phyloP scores from a whole-genome alignment of 371 early-diverging fungal genomes.

The Mortierella sp. region DNA sequence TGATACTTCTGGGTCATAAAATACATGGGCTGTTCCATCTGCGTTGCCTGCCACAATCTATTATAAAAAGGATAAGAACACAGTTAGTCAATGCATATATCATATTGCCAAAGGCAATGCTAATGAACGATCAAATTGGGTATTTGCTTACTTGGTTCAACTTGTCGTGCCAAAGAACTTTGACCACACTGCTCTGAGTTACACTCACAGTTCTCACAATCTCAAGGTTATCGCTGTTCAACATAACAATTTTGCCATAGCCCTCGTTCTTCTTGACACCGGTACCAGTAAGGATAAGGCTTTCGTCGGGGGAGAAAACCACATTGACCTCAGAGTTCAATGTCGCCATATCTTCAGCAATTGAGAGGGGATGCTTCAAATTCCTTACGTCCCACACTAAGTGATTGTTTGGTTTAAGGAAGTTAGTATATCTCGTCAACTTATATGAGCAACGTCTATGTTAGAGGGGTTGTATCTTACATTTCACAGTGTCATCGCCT shows the following conservation, averaged over 20 bases:
- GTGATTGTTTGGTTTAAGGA: background rate
- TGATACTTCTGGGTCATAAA: conserved; percentile 82
- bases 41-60: conserved; percentile 82
- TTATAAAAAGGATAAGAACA: background rate
- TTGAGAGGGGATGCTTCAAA: conserved; percentile 72
- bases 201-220: conserved; percentile 66
- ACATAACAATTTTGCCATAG: conserved; percentile 75
- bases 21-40: conserved; percentile 81
- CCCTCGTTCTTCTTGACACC: conserved; percentile 79
- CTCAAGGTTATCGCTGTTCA: conserved; percentile 79
- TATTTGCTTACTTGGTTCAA: conserved; percentile 79
- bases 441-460: too few relatives aligned
- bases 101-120: background rate
- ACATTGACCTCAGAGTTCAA: conserved; percentile 87
- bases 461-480: conserved; percentile 55
- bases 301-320: conserved; percentile 90
- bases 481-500: conserved; percentile 89
- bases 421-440: background rate
- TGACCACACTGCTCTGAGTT: conserved; percentile 77
- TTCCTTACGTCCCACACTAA: conserved; percentile 93
- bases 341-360: conserved; percentile 69
- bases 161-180: conserved; percentile 88
- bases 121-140: too few relatives aligned
- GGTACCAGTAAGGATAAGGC: conserved; percentile 75
- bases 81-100: background rate